phyloP scores from a whole-genome alignment of 371 early-diverging fungal genomes.

The Haplosporangium sp. region DNA sequence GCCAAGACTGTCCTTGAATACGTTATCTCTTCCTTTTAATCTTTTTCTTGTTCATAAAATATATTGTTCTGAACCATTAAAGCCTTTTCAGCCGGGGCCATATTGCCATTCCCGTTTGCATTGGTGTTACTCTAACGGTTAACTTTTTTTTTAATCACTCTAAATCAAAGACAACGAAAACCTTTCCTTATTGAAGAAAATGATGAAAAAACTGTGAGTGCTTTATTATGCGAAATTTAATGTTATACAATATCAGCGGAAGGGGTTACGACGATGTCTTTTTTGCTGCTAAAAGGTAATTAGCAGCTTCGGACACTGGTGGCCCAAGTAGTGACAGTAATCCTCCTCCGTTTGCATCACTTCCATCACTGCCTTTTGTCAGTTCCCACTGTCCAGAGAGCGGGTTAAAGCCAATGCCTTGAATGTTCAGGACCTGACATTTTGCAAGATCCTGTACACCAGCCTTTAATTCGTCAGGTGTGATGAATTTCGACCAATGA shows the following conservation, averaged over 20 bases:
- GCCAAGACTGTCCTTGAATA: slow-evolving; percentile 81
- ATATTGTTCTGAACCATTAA: slow-evolving; percentile 67
- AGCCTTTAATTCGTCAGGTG: slow-evolving; percentile 67
- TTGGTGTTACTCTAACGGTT: slow-evolving; percentile 78
- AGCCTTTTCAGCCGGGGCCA: slow-evolving; percentile 83
- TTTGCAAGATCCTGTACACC: slow-evolving; percentile 38
- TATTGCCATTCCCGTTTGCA: slow-evolving; percentile 83
- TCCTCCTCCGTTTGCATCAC: background rate
- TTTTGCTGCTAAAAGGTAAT: slow-evolving; percentile 49
- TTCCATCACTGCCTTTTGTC: slow-evolving; percentile 18
- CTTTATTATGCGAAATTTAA: background rate
- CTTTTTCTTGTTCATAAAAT: slow-evolving; percentile 77
- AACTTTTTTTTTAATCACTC: slow-evolving; percentile 79
- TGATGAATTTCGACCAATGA: slow-evolving; percentile 86
- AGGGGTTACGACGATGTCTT: slow-evolving; percentile 7
- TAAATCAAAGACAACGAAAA: slow-evolving; percentile 73
- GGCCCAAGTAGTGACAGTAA: slow-evolving; percentile 24
- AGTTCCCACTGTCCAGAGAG: slow-evolving; percentile 56
- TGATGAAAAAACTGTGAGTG: background rate
- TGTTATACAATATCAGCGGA: background rate
- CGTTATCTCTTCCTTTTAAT: slow-evolving; percentile 80
- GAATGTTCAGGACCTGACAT: slow-evolving; percentile 44
- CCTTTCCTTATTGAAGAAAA: slow-evolving; percentile 29
- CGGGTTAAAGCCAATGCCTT: slow-evolving; percentile 56
- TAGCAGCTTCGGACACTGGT: slow-evolving; percentile 20